phyloP scores from a whole-genome alignment of 1,284 basidiomycete genomes.

The Rhodofomes roseus region DNA sequence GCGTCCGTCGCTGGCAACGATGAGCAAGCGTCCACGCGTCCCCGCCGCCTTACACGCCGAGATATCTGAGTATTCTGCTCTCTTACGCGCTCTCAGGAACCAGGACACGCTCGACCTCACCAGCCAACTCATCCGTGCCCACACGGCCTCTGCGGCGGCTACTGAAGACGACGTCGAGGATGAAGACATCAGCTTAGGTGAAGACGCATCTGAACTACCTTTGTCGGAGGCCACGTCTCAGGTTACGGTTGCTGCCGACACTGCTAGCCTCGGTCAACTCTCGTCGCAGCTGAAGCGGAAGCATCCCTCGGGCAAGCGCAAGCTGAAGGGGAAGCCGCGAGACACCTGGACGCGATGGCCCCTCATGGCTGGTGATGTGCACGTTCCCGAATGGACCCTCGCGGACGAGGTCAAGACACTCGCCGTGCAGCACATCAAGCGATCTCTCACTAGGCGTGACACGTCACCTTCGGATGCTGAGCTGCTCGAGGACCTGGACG shows the following conservation, averaged over 20 bases:
- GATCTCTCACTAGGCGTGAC: neutral
- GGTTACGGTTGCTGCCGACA: neutral
- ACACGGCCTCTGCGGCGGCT: neutral
- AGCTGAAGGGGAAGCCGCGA: conserved; percentile 12
- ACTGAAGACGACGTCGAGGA: conserved; percentile 12
- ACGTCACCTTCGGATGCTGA: conserved; percentile 26
- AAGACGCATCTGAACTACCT: conserved; percentile 10
- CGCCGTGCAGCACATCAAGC: conserved; percentile 23
- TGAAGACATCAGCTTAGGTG: conserved; percentile 5
- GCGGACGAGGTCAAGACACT: conserved; percentile 54
- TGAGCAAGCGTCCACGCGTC: conserved; percentile 42
- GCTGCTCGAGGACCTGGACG: conserved; percentile 25
- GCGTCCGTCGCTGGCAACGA: conserved; percentile 16
- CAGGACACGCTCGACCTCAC: conserved; percentile 51
- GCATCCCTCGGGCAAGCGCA: conserved; percentile 19
- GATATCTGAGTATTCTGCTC: conserved; percentile 58
- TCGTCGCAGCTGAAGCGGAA: conserved; percentile 4
- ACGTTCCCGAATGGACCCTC: conserved; percentile 55
- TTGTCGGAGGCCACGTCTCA: conserved; percentile 7
- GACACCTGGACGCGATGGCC: conserved; percentile 69
- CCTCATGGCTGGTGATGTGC: conserved; percentile 50
- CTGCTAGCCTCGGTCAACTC: neutral
- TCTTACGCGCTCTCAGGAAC: conserved; percentile 55
- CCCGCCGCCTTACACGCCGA: conserved; percentile 52
- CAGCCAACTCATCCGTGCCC: conserved; percentile 35